A percentile compares a stretch with the other conserved stretches of the same genome.
Conservation (phyloP, 2,329 filamentous ascomycete species). For the Paracorniculantispora psalliotae region DNA sequence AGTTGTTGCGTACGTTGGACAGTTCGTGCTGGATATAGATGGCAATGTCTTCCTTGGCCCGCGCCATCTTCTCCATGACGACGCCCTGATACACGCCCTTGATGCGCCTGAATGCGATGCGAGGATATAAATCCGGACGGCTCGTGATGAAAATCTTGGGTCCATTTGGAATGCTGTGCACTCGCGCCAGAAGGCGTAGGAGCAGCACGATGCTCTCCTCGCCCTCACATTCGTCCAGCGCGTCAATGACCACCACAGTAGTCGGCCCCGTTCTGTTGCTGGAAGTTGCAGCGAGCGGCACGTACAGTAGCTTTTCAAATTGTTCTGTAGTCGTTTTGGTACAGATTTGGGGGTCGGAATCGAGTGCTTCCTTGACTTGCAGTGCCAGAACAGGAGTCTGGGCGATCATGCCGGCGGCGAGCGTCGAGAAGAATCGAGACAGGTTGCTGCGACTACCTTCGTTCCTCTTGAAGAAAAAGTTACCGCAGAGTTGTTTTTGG, state of each 20-base stretch:
- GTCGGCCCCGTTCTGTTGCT: background rate
- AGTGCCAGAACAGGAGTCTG: constrained; percentile 19
- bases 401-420: constrained; percentile 27
- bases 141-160: constrained; percentile 35
- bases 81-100: constrained; percentile 26
- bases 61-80: constrained; percentile 29
- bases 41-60: constrained; percentile 30
- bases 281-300: background rate
- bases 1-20: constrained; percentile 22
- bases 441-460: constrained; percentile 31
- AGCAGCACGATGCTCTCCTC: background rate
- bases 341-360: background rate
- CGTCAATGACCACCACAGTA: background rate
- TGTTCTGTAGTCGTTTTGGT: background rate
- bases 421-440: constrained; percentile 32
- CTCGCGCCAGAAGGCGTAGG: constrained; percentile 2
- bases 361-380: constrained; percentile 1
- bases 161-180: constrained; percentile 6
- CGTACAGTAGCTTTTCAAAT: background rate
- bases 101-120: constrained; percentile 28
- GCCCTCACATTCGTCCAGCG: constrained; percentile 1
- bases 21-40: constrained; percentile 27
- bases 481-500: constrained; percentile 17
- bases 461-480: constrained; percentile 23
- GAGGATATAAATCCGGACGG: constrained; percentile 32